Evolutionary conservation across 108 stramenopile genomes (phyloP), one percentile per base, ranked within the genome.

Genomic region (Nannochloropsis salina): DNA sequence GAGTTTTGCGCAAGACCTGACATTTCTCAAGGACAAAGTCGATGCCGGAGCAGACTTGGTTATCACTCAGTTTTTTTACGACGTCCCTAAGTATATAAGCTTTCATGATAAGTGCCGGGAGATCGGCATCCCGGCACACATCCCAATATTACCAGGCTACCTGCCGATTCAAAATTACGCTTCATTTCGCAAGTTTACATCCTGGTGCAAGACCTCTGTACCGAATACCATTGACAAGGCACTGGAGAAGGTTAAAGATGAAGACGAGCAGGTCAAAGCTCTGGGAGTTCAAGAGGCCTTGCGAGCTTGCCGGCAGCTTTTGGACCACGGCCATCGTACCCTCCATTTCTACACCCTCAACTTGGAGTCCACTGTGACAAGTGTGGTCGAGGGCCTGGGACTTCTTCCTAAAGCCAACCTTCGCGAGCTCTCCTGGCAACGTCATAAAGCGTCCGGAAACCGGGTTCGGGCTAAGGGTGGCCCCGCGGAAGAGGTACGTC

Each of bases 321-420:
- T 94, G 80, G 80, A 87, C 92, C 44, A 84, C 74, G 92, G 93
- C 40, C 88, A 93, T 9, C 93, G 94, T 80, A 95, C 95, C 20
- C 90, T 98, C 83, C 97, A 98, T 88, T 98, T 97, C 88, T 98
- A 96, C 90, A 98, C 97, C 12, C 85, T 98, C 82, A 98, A 98
- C 87, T 88, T 98, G 80, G 95, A 96, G 83, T 85, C 94, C 22
- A 92, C 94, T 84, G 95, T 95, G 6, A 92, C 93, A 20, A 45
- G 80, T 8, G 83, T 89, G 45, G 45, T 89, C 40, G 83, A 83
- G 40, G 86, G 82, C 18, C 21, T 84, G 41, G 93, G 91, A 10
- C 22, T 88, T 3, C 10, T 85, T 2, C 84, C 84, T 15, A 61
- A 85, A n/a, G 41, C 84, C 80, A 47, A 85, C 11, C 47, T 74